A percentile compares a stretch with the other conserved stretches of the same genome.
phyloP scores from a whole-genome alignment of 2,329 filamentous ascomycete species.

The Diaporthe eres region DNA sequence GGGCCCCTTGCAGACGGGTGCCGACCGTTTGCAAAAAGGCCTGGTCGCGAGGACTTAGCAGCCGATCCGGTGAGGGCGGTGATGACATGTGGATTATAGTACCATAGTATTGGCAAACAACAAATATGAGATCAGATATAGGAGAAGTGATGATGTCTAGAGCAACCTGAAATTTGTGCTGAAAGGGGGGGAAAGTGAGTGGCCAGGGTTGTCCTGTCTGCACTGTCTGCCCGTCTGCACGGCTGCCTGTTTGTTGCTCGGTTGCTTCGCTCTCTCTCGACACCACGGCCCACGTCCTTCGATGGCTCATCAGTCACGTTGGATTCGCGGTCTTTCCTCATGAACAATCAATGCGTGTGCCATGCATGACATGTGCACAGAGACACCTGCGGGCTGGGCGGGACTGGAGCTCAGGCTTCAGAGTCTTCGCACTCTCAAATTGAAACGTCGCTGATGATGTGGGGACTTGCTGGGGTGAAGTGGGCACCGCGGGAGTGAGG shows the following conservation, averaged over 20 bases:
- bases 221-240: not conserved
- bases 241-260: not conserved
- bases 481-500: slow-evolving; percentile 31
- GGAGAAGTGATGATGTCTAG: slow-evolving; percentile 17
- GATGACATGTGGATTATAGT: slow-evolving; percentile 12
- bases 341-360: not conserved
- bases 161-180: not conserved
- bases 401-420: not conserved
- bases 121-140: slow-evolving; percentile 24
- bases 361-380: not conserved
- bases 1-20: slow-evolving; percentile 12
- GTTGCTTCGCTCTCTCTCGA: not conserved
- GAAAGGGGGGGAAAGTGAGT: not conserved
- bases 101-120: not conserved
- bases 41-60: slow-evolving; percentile 19
- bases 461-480: slow-evolving; percentile 22
- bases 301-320: not conserved
- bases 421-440: slow-evolving; percentile 15
- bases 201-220: no score
- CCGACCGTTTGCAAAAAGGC: slow-evolving; percentile 12
- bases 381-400: not conserved
- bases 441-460: slow-evolving; percentile 31
- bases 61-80: slow-evolving; percentile 7
- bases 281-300: not conserved
- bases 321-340: not conserved